Base-by-base conservation (phyloP, 257 asterid genomes). In the Mentha longifolia region DNA sequence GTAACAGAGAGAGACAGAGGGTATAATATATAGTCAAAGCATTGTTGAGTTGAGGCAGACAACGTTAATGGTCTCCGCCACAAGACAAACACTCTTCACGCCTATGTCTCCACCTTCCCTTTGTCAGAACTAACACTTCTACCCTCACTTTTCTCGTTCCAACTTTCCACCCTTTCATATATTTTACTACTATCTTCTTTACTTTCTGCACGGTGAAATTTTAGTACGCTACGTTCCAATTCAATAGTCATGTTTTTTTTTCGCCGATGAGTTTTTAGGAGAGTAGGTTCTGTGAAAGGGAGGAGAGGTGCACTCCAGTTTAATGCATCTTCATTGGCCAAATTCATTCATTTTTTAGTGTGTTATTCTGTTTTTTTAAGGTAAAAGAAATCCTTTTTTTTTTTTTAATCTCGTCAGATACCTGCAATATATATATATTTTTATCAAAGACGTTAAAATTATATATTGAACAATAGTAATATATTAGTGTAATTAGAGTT, bases 51-150 rank as follows among this genome's bases (percentile, higher is more conserved):
- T 51, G 37, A 16, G 72, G 64, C 67, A 67, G 49, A 72, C 78
- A 72, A 79, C 70, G 72, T 79, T 71, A 67, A 62, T 77, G 72
- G 73, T 81, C 61, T 47, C 77, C 81, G 51, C 71, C 72, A 30
- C 33, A 75, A 77, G 80, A 73, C 60, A 60, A 70, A 57, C 76
- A 49, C 52, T 43, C 82, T 86, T 82, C 88, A 86, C 82, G 86
- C 88, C 80, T 72, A 62, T 73, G 50, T 56, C 61, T 41, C 59
- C 12, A n/a, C n/a, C n/a, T n/a, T 6, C 3, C 3, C 43, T 28
- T 17, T 61, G 65, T 69, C 75, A 65, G 75, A 68, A 13, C 54
- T 50, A 37, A 35, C 47, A 68, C 45, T 72, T 16, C 51, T 55
- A 73, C 68, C 65, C 57, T 10, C 20, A 65, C 5, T 61, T 72